Conservation (phyloP, 768 basidiomycete genomes). For the Xerocomus potaroensis region DNA sequence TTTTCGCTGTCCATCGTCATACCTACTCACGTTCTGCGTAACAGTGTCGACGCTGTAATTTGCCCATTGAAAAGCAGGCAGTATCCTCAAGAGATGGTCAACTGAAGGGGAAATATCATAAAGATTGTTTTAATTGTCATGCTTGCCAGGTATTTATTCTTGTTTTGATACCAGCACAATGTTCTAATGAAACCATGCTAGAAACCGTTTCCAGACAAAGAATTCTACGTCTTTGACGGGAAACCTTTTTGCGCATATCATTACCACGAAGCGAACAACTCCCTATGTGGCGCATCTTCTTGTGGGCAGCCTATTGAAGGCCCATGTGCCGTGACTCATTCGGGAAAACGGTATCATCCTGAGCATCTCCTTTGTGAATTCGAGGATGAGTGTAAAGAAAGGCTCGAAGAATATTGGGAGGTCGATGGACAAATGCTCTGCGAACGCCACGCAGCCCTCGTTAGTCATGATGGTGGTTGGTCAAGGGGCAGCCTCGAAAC, state of each 20-base stretch:
- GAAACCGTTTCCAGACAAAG: conserved; percentile 88
- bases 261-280: conserved; percentile 89
- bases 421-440: conserved; percentile 82
- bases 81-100: conserved; percentile 91
- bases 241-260: conserved; percentile 90
- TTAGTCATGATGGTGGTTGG: conserved; percentile 22
- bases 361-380: conserved; percentile 86
- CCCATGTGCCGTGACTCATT: conserved; percentile 83
- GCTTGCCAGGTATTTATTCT: conserved; percentile 70
- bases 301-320: conserved; percentile 93
- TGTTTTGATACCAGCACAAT: not conserved
- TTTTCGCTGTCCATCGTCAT: not conserved
- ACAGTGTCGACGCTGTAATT: conserved; percentile 82
- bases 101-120: conserved; percentile 93
- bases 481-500: conserved; percentile 10
- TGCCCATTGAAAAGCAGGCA: conserved; percentile 87
- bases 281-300: conserved; percentile 71
- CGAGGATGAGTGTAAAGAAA: conserved; percentile 48
- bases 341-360: conserved; percentile 80
- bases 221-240: conserved; percentile 88
- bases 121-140: conserved; percentile 86
- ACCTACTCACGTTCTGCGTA: conserved; percentile 1
- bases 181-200: conserved; percentile 27
- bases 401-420: conserved; percentile 84
- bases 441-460: conserved; percentile 62